These are phyloP conservation scores for Vachellia pachyceras DNA, from an alignment of 306 rosid genomes.

Conservation along the genomic window DNA sequence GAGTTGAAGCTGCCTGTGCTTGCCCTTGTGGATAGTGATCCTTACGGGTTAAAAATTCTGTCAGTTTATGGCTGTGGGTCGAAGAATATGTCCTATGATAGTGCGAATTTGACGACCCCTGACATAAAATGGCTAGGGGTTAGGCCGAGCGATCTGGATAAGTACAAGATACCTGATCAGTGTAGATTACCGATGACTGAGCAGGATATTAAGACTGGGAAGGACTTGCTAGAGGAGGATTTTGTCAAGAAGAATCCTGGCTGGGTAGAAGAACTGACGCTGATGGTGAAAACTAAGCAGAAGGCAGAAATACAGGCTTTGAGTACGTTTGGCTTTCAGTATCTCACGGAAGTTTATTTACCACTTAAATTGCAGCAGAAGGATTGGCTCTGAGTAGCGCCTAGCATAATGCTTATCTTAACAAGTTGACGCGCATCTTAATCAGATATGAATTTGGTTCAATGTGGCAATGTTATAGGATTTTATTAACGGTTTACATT, in stretches of 20 bases:
- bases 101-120: constrained; percentile 88
- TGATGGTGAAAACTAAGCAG: constrained; percentile 96
- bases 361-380: constrained; percentile 88
- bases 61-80: constrained; percentile 94
- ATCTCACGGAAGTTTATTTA: constrained; percentile 84
- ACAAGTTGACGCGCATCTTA: not conserved
- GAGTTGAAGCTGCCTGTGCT: constrained; percentile 87
- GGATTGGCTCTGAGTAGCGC: constrained; percentile 70
- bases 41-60: constrained; percentile 83
- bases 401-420: not conserved
- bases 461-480: not conserved
- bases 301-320: constrained; percentile 98
- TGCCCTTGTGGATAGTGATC: constrained; percentile 94
- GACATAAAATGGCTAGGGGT: constrained; percentile 96
- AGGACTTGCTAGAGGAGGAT: constrained; percentile 91
- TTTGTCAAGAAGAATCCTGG: constrained; percentile 95
- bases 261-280: constrained; percentile 88
- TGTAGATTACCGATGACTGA: constrained; percentile 92
- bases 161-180: constrained; percentile 92
- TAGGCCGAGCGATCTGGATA: constrained; percentile 90
- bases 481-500: not conserved
- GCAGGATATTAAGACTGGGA: constrained; percentile 97
- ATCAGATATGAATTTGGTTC: not conserved
- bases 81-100: constrained; percentile 94
- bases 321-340: constrained; percentile 90